phyloP scores from a whole-genome alignment of 805 yeast species.

The Wickerhamiella kurtzmanii region DNA sequence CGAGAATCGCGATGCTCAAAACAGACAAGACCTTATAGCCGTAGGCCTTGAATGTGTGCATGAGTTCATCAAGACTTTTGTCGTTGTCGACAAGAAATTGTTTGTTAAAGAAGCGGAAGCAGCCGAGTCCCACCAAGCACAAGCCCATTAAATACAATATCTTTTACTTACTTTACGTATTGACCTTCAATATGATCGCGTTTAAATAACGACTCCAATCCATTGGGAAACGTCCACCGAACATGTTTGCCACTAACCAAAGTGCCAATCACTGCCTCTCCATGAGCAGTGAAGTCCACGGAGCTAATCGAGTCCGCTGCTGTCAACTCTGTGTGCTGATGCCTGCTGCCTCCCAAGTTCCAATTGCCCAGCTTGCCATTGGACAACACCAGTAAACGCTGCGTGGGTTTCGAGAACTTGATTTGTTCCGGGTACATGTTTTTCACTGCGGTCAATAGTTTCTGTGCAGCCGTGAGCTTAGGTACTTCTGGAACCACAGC shows the following conservation, averaged over 20 bases:
- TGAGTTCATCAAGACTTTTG: slow-evolving; percentile 2
- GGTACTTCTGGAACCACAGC: not conserved
- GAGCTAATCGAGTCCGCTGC: not conserved
- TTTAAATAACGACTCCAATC: not conserved
- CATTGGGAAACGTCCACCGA: not conserved
- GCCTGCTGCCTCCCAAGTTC: not conserved
- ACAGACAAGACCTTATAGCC: not conserved
- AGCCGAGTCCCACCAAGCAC: too few relatives aligned
- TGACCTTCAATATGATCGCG: not conserved
- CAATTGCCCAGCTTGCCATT: not conserved
- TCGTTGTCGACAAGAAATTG: not conserved
- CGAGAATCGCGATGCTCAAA: not conserved
- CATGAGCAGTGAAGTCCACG: not conserved
- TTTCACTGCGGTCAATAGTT: not conserved
- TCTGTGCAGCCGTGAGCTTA: not conserved
- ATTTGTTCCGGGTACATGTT: not conserved
- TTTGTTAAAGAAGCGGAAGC: slow-evolving; percentile 3
- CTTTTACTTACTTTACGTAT: not conserved
- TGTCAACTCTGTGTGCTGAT: not conserved
- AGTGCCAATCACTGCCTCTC: not conserved
- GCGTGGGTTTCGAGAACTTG: not conserved
- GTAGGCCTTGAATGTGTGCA: not conserved
- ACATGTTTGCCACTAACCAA: not conserved
- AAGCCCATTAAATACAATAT: not conserved
- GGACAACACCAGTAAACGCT: not conserved